phyloP scores from a whole-genome alignment of 2,329 filamentous ascomycete species.

The Zalaria sp. region DNA sequence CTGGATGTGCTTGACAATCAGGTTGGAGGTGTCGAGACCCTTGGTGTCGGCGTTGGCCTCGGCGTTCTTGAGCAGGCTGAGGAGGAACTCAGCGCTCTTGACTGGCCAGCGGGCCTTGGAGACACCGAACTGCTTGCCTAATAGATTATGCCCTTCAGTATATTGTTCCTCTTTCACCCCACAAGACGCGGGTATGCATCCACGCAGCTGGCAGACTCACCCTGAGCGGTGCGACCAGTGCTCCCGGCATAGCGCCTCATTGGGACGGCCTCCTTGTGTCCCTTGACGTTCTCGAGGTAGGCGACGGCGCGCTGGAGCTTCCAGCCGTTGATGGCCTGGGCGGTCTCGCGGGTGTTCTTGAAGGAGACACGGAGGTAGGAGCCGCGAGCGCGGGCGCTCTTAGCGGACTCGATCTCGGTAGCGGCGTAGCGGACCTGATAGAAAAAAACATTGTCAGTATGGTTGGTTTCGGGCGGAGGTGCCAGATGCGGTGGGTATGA shows the following conservation, averaged over 20 bases:
- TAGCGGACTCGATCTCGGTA: slow-evolving; percentile 71
- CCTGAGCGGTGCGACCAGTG: slow-evolving; percentile 93
- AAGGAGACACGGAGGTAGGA: slow-evolving; percentile 98
- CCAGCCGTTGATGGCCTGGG: slow-evolving; percentile 99
- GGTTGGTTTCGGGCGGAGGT: not conserved
- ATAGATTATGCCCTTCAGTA: slow-evolving; percentile 17
- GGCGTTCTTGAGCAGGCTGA: slow-evolving; percentile 93
- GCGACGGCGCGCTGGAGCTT: slow-evolving; percentile 87
- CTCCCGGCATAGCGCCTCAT: slow-evolving; percentile 95
- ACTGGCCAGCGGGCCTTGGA: slow-evolving; percentile 96
- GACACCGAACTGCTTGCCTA: slow-evolving; percentile 98
- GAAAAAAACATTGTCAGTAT: not conserved
- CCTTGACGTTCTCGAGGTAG: slow-evolving; percentile 97
- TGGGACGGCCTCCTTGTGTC: slow-evolving; percentile 93
- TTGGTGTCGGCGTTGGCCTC: slow-evolving; percentile 95
- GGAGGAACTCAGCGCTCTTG: slow-evolving; percentile 97
- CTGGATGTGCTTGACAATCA: slow-evolving; percentile 99
- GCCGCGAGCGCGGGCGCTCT: slow-evolving; percentile 95
- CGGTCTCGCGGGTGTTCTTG: slow-evolving; percentile 99
- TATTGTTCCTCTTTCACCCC: slow-evolving; percentile 8
- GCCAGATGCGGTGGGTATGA: not conserved
- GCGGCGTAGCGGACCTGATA: slow-evolving; percentile 87
- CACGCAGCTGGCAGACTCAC: slow-evolving; percentile 47
- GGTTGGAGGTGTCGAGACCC: slow-evolving; percentile 92
- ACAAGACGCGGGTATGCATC: slow-evolving; percentile 15